These are phyloP conservation scores for Physaria fendleri DNA, from an alignment of 345 rosid species.

Conservation along the genomic window DNA sequence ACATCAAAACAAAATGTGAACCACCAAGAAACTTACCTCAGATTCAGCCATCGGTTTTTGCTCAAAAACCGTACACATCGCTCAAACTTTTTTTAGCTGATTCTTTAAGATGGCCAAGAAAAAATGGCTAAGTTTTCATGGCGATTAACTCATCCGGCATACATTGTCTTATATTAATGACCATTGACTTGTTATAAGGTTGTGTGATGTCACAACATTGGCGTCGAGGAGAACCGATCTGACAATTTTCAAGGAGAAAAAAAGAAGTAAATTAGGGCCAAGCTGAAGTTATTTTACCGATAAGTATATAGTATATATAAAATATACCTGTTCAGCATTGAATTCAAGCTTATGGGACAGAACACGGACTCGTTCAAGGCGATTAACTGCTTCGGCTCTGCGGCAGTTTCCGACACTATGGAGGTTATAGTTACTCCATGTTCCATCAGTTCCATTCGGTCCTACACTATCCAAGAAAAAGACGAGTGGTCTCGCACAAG, in stretches of 20 bases:
- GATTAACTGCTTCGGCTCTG: slow-evolving; percentile 38
- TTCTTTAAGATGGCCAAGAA: neutral
- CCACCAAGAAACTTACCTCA: neutral
- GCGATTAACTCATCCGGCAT: slow-evolving; percentile 21
- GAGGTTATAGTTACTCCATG: slow-evolving; percentile 54
- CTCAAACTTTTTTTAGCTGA: neutral
- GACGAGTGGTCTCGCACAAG: slow-evolving; percentile 56
- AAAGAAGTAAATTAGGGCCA: neutral
- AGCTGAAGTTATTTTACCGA: neutral
- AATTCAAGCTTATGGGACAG: slow-evolving; percentile 44
- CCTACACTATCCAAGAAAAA: slow-evolving; percentile 53
- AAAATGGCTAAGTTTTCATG: slow-evolving; percentile 14
- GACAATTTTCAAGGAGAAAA: neutral
- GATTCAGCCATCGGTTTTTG: neutral
- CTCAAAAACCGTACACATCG: neutral
- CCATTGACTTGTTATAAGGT: slow-evolving; percentile 27
- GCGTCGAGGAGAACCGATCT: slow-evolving; percentile 26
- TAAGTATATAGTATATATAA: neutral
- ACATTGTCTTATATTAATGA: slow-evolving; percentile 25
- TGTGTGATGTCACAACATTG: slow-evolving; percentile 27
- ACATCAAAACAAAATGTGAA: neutral
- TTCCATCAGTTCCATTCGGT: slow-evolving; percentile 36
- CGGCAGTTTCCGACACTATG: slow-evolving; percentile 40
- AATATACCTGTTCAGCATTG: slow-evolving; percentile 51
- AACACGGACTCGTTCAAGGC: slow-evolving; percentile 41